Conservation (phyloP, 2,329 filamentous ascomycete genomes). For the Sphaerulina musiva region DNA sequence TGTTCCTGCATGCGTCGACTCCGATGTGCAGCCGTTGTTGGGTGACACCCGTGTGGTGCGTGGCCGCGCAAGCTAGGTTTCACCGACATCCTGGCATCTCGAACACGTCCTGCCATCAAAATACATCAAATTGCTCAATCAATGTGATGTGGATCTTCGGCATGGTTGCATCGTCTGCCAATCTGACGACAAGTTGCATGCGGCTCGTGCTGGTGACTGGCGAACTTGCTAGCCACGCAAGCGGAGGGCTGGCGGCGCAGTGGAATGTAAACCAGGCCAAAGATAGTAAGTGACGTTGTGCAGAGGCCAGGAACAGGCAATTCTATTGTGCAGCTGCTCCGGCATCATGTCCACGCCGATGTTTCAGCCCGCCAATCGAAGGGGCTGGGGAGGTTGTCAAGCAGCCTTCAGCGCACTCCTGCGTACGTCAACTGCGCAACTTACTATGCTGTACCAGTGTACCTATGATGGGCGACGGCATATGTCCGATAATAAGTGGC, state of each 20-base stretch:
- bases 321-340: constrained; percentile 6
- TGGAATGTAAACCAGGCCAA: constrained; percentile 6
- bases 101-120: constrained; percentile 2
- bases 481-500: no score
- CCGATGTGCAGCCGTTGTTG: background rate
- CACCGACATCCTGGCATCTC: constrained; percentile 9
- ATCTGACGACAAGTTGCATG: background rate
- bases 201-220: constrained; percentile 6
- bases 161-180: background rate
- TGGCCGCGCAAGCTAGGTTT: constrained; percentile 14
- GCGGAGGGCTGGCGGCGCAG: constrained; percentile 1
- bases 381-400: background rate
- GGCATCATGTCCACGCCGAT: background rate
- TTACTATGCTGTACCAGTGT: no score
- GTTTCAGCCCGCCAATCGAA: background rate
- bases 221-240: constrained; percentile 1
- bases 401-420: background rate
- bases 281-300: constrained; percentile 6
- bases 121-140: constrained; percentile 9
- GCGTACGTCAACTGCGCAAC: no score
- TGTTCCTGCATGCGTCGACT: constrained; percentile 1
- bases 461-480: no score
- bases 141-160: background rate
- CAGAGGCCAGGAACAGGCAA: constrained; percentile 2
- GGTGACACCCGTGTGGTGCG: background rate